phyloP scores from a whole-genome alignment of 1,284 basidiomycete genomes.

The Ustilago hordei region DNA sequence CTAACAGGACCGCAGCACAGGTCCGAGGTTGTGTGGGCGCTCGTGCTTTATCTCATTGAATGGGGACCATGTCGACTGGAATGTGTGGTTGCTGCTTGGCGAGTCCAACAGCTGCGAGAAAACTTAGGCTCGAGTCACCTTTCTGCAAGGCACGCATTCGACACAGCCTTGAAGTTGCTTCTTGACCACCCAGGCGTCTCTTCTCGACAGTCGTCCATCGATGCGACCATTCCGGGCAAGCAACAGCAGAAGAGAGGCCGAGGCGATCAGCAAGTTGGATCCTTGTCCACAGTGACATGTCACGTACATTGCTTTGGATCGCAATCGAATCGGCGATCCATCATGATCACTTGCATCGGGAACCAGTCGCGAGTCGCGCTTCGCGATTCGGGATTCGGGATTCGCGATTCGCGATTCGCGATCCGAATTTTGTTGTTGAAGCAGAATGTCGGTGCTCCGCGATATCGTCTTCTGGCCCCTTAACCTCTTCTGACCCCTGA shows the following conservation, averaged over 20 bases:
- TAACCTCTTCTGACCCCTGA: no score
- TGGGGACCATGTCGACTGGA: not conserved
- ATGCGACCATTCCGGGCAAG: no score
- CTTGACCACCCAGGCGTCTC: no score
- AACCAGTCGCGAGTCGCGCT: not conserved
- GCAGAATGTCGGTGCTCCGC: not conserved
- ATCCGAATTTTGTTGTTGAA: not conserved
- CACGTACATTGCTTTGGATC: slow-evolving; percentile 1
- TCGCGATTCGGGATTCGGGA: no score
- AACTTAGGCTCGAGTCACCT: not conserved
- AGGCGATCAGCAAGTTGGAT: slow-evolving; percentile 3
- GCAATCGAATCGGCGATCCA: not conserved
- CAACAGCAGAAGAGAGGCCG: not conserved
- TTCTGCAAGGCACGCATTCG: slow-evolving; percentile 35
- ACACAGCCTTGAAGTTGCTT: not conserved
- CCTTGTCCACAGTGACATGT: slow-evolving; percentile 37
- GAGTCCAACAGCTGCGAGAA: not conserved
- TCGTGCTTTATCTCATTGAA: not conserved
- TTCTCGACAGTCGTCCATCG: no score
- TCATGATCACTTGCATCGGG: not conserved
- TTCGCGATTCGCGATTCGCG: not conserved
- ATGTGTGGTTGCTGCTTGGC: slow-evolving; percentile 5
- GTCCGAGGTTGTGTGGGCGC: not conserved
- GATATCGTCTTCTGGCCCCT: no score
- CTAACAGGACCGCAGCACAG: not conserved